Base-by-base conservation (phyloP, 192 early-diverging fungal genomes). In the Rhizophagus clarus region DNA sequence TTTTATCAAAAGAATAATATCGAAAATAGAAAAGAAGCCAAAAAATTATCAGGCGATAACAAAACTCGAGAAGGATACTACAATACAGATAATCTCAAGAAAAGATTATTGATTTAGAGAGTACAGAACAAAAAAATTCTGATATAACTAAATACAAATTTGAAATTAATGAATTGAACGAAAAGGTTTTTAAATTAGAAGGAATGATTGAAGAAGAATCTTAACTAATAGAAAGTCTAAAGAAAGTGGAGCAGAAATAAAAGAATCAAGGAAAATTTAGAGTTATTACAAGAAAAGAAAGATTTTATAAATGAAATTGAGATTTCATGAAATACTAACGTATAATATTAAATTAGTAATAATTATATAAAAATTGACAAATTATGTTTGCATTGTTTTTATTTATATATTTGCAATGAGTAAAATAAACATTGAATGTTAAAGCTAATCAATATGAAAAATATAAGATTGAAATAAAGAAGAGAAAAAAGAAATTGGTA, bases 211-310 rank as follows among this genome's bases (percentile, higher is more conserved):
- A 22, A 22, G 51, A 56, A 56, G n/a, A 56, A 20, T 22, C 51
- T 34, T 79, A 86, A 71, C 17, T 60, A n/a, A 68, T 84, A 17
- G 72, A 82, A 20, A 75, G 71, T 17, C 72, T 90, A 87, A 90
- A 66, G 61, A 80, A 14, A 82, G 83, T 2, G 85, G 84, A n/a
- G 80, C 85, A 4, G 89, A 90, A 61, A 79, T 72, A 8, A 79
- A 79, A 76, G 76, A 74, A 22, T 79, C 81, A 22, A 85, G 76
- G 14, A 83, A 11, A 83, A 88, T 71, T 37, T 85, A 4, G 81
- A 83, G 29, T 28, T 78, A 28, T 47, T 87, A 51, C 64, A 72
- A 28, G 49, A 89, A 62, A 86, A 84, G 63, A 79, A 82, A 24
- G 64, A 82, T 0, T 69, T 82, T 22, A 60, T 72, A 10, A 62